Base-by-base conservation (phyloP, 768 basidiomycete species). In the Tremella fuciformis region DNA sequence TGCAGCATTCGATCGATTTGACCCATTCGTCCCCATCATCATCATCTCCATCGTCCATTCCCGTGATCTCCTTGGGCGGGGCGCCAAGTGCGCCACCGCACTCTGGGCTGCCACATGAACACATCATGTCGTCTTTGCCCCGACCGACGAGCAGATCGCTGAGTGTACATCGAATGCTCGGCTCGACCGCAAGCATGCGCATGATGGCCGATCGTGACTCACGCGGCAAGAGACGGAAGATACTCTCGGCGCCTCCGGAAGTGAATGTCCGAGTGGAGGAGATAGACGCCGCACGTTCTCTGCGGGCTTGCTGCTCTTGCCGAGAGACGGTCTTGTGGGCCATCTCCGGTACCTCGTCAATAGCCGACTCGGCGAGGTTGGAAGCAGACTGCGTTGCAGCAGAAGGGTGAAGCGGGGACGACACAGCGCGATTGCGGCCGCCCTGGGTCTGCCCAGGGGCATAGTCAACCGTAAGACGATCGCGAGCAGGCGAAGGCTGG, bases 221-320 rank as follows among this genome's bases (percentile, higher is more conserved):
- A 54, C 96, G 86, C 1, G 96, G 96, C 21, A 99, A 82, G 9
- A 98, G 82, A 18, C 94, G 85, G 82, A 99, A 98, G 71, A 99
- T 96, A 8, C 91, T 92, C 75, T 98, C 94, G 24, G 90, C 86
- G 18, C 88, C 87, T 55, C 83, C 84, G 52, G 79, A 73, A 65
- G 84, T 83, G 81, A 84, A 88, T 0, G 89, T 90, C 42, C 83
- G 63, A 47, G 76, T 73, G 8, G 76, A 77, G 7, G 77, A 77
- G 57, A 78, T 76, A 21, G 70, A 73, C 9, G 63, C 76, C 50
- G 65, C 69, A 41, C 63, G 59, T 59, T 63, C 63, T 25, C 66
- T 53, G 39, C 57, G 52, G 4, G 59, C 51, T 50, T 69, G 71
- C 41, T 58, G 53, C 47, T 68, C 67, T 24, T 60, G 55, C 29